A percentile compares a stretch with the other conserved stretches of the same genome.
Conservation (phyloP, 108 stramenopile genomes). For the Discostella pseudostelligera region DNA sequence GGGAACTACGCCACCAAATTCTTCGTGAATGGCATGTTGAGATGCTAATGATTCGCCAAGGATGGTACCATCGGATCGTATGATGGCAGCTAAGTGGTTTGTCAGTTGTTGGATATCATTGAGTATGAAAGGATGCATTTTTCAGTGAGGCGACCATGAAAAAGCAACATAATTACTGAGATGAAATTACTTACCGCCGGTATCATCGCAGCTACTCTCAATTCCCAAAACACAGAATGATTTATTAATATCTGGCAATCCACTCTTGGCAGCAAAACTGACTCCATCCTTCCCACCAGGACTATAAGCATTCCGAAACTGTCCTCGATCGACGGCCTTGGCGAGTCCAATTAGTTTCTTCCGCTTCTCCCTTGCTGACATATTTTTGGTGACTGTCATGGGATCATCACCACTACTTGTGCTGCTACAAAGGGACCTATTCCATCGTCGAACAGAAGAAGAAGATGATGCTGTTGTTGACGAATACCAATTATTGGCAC, state of each 20-base stretch:
- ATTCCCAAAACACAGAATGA: constrained; percentile 92
- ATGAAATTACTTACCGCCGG: constrained; percentile 43
- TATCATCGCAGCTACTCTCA: constrained; percentile 97
- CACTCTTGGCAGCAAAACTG: constrained; percentile 61
- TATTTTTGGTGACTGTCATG: not conserved
- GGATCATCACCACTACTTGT: not conserved
- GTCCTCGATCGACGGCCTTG: constrained; percentile 88
- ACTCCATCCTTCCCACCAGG: constrained; percentile 60
- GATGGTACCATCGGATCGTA: constrained; percentile 90
- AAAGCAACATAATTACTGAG: not conserved
- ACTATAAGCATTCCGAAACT: constrained; percentile 56
- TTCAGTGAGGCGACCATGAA: constrained; percentile 5
- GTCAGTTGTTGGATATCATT: not conserved
- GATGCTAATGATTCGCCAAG: constrained; percentile 91
- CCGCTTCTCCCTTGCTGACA: constrained; percentile 49
- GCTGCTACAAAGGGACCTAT: not conserved
- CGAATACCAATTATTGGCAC: not conserved
- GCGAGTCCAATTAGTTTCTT: constrained; percentile 71
- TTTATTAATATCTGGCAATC: constrained; percentile 56
- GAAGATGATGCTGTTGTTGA: not conserved
- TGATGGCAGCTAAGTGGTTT: constrained; percentile 73
- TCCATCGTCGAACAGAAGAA: not conserved
- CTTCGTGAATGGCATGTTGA: constrained; percentile 91
- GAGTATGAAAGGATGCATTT: not conserved
- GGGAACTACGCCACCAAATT: constrained; percentile 96